phyloP scores from a whole-genome alignment of 805 yeast species.

The Starmerella stellata region DNA sequence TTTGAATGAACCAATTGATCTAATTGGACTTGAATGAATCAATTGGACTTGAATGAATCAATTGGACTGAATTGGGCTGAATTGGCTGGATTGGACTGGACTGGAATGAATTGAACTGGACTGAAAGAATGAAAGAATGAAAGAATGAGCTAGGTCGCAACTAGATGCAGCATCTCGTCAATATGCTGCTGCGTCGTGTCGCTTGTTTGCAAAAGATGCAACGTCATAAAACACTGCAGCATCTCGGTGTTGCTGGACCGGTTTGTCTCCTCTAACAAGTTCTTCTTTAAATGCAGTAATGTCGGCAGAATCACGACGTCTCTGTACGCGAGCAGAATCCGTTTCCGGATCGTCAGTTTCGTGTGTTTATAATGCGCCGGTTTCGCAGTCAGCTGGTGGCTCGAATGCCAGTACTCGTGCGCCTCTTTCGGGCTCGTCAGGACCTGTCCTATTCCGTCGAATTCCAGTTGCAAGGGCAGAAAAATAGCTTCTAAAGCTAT shows the following conservation, averaged over 20 bases:
- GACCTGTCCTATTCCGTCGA: constrained; percentile 30
- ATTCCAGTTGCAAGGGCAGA: constrained; percentile 38
- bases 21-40: background rate
- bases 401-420: constrained; percentile 22
- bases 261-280: constrained; percentile 11
- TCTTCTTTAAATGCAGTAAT: constrained; percentile 15
- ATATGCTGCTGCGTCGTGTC: constrained; percentile 42
- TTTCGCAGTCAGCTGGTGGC: constrained; percentile 4
- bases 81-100: background rate
- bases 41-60: background rate
- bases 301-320: constrained; percentile 24
- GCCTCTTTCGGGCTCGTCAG: constrained; percentile 23
- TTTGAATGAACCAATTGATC: no score
- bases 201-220: constrained; percentile 34
- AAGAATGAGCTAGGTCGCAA: no score
- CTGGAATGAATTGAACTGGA: no score
- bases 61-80: background rate
- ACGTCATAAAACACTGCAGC: constrained; percentile 44
- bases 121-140: no score
- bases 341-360: constrained; percentile 15
- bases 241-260: constrained; percentile 19
- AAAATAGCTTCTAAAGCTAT: constrained; percentile 45
- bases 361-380: background rate
- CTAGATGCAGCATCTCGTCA: constrained; percentile 29
- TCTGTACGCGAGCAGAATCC: constrained; percentile 23